Percentiles rank a stretch among this genome's conserved stretches.
phyloP scores from a whole-genome alignment of 805 yeast genomes.

The Pachysolen tannophilus region DNA sequence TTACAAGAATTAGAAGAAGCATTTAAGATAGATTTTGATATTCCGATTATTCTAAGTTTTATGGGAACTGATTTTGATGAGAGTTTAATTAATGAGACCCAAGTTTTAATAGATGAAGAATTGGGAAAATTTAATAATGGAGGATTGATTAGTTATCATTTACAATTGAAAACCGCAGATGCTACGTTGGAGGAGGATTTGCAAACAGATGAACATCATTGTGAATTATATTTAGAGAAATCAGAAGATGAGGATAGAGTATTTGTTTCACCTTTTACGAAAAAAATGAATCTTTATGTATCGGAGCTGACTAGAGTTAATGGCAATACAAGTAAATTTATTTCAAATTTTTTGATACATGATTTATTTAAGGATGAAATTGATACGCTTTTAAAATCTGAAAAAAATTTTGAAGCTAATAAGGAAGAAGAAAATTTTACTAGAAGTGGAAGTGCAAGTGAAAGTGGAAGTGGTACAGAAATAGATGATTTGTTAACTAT shows the following conservation, averaged over 20 bases:
- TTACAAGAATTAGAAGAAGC: conserved; percentile 26
- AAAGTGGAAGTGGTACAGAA: no score
- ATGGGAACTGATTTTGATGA: no score
- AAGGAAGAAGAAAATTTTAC: no score
- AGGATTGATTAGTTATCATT: conserved; percentile 1
- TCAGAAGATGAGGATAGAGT: conserved; percentile 15
- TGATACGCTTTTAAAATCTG: conserved; percentile 17
- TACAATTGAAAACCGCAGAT: no score
- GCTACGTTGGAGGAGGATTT: conserved; percentile 18
- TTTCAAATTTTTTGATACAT: conserved; percentile 28
- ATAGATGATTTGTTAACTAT: conserved; percentile 34
- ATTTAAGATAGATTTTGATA: no score
- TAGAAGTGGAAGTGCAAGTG: no score
- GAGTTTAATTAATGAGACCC: conserved; percentile 25
- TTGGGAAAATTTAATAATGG: conserved; percentile 17
- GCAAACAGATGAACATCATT: conserved; percentile 22
- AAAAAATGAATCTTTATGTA: conserved; percentile 22
- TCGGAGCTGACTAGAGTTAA: conserved; percentile 19
- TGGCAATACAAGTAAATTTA: conserved; percentile 26
- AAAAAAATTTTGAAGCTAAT: conserved; percentile 6
- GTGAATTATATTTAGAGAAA: conserved; percentile 28
- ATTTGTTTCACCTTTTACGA: conserved; percentile 30
- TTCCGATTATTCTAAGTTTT: no score
- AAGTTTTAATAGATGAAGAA: conserved; percentile 24
- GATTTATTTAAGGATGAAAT: conserved; percentile 33